These are phyloP conservation scores for Nicotiana undulata DNA, from an alignment of 257 asterid species.

Conservation along the genomic window DNA sequence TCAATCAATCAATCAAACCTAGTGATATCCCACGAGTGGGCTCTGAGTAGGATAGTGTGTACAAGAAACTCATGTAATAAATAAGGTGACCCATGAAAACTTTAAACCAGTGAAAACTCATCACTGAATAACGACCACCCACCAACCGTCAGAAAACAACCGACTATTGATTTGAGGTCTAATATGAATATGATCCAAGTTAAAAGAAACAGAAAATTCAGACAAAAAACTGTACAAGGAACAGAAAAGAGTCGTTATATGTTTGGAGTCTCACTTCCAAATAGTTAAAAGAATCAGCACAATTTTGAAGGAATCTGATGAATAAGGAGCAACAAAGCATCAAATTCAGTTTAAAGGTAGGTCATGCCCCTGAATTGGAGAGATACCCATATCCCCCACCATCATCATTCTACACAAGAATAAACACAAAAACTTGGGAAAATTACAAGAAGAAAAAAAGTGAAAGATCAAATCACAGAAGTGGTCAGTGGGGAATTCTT, in stretches of 20 bases:
- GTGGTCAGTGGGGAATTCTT: constrained; percentile 2
- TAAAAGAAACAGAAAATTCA: background rate
- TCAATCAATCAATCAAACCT: no score
- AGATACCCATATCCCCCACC: constrained; percentile 17
- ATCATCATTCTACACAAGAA: constrained; percentile 28
- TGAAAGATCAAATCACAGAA: constrained; percentile 5
- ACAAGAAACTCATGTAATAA: background rate
- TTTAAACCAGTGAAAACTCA: background rate
- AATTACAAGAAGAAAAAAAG: constrained; percentile 11
- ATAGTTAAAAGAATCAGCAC: constrained; percentile 51
- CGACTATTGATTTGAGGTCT: background rate
- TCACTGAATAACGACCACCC: background rate
- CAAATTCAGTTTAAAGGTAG: constrained; percentile 45
- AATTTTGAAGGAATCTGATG: constrained; percentile 47
- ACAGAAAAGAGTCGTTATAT: background rate
- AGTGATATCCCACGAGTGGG: no score
- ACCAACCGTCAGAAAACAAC: constrained; percentile 5
- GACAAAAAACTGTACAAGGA: background rate
- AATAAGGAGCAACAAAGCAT: constrained; percentile 49
- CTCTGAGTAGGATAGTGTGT: no score
- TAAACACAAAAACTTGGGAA: constrained; percentile 1
- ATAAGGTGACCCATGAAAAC: background rate
- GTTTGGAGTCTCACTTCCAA: constrained; percentile 36
- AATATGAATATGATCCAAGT: background rate
- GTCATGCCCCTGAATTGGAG: constrained; percentile 31